Evolutionary conservation across 768 basidiomycete species (phyloP).

Genomic region (Leucogyrophana mollusca): DNA sequence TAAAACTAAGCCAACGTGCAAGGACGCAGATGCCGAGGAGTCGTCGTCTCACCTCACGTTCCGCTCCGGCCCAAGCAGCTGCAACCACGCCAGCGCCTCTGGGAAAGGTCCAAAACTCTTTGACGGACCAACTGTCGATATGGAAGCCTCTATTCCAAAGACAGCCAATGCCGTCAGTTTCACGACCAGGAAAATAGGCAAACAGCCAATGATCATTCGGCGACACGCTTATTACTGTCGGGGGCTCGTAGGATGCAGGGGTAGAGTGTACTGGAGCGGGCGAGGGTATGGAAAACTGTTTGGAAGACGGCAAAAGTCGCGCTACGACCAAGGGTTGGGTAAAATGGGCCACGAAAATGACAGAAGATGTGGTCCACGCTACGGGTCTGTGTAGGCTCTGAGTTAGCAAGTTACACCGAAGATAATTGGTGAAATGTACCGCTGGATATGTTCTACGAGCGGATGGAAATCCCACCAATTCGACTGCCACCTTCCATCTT

Average conservation of each 20-base stretch:
- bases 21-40: constrained; percentile 2
- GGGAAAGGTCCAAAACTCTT: constrained; percentile 54
- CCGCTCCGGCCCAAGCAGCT: constrained; percentile 57
- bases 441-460: constrained; percentile 52
- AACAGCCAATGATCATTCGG: constrained; percentile 65
- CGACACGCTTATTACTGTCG: constrained; percentile 59
- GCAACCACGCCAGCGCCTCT: constrained; percentile 57
- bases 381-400: constrained; percentile 49
- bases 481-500: constrained; percentile 53
- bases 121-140: constrained; percentile 60
- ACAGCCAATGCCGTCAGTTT: constrained; percentile 58
- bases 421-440: constrained; percentile 34
- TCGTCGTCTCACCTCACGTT: constrained; percentile 52
- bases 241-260: constrained; percentile 54
- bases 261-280: constrained; percentile 48
- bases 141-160: constrained; percentile 61
- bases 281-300: constrained; percentile 57
- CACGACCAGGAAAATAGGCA: constrained; percentile 68
- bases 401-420: not conserved
- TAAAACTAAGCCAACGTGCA: constrained; percentile 1
- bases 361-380: constrained; percentile 68
- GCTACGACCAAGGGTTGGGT: constrained; percentile 58
- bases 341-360: constrained; percentile 69
- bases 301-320: constrained; percentile 69
- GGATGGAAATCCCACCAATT: constrained; percentile 78